Evolutionary conservation across 2,329 filamentous ascomycete genomes (phyloP).

Genomic region (Fusarium scirpi): DNA sequence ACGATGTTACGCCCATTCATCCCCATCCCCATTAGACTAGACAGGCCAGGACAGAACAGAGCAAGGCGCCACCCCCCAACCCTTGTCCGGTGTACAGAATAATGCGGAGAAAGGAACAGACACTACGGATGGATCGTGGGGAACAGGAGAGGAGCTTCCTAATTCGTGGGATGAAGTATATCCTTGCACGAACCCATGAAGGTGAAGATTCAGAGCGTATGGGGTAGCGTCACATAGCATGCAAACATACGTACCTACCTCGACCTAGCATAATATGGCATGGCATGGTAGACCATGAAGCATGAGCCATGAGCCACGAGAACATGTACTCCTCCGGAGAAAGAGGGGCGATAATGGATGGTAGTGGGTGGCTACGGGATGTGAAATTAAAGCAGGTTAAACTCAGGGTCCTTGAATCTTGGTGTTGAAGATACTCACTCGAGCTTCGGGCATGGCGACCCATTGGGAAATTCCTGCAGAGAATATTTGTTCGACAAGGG

Average conservation of each 20-base stretch:
- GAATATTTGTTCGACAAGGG: conserved; percentile 15
- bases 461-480: conserved; percentile 31
- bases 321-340: conserved; percentile 15
- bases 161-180: conserved; percentile 41
- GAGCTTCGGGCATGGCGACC: conserved; percentile 23
- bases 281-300: neutral
- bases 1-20: conserved; percentile 29
- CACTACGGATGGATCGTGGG: conserved; percentile 37
- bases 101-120: conserved; percentile 36
- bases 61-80: conserved; percentile 20
- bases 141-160: conserved; percentile 20
- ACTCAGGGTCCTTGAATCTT: conserved; percentile 28
- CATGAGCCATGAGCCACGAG: neutral
- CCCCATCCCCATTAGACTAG: neutral
- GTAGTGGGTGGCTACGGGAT: conserved; percentile 22
- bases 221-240: conserved; percentile 30
- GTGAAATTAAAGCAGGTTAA: conserved; percentile 36
- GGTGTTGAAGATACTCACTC: conserved; percentile 12
- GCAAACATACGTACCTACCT: neutral
- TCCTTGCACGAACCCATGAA: conserved; percentile 37
- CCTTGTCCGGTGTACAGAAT: conserved; percentile 5
- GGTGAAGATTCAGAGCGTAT: conserved; percentile 33
- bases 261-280: neutral
- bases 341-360: conserved; percentile 32
- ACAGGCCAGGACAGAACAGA: neutral